Percentiles rank a stretch among this genome's conserved stretches.
phyloP scores from a whole-genome alignment of 164 flowering plant species.

The Akebia trifoliata region DNA sequence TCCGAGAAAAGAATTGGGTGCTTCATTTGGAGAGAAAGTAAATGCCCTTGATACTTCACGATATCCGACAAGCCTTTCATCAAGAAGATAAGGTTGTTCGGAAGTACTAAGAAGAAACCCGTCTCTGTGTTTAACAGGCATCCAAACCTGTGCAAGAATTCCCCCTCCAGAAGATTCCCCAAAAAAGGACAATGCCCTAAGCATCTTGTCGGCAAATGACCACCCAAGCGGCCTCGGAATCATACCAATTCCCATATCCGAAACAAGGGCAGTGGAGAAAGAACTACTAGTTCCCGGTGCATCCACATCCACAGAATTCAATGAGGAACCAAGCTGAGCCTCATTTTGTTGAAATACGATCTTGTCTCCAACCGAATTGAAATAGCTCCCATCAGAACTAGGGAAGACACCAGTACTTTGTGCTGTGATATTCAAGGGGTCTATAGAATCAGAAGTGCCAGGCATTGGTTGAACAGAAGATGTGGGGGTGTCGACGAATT shows the following conservation, averaged over 20 bases:
- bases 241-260: constrained; percentile 15
- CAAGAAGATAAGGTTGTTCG: constrained; percentile 80
- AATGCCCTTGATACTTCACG: constrained; percentile 75
- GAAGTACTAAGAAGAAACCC: constrained; percentile 51
- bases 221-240: constrained; percentile 38
- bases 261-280: neutral
- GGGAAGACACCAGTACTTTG: constrained; percentile 33
- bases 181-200: constrained; percentile 52
- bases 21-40: constrained; percentile 53
- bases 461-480: constrained; percentile 21
- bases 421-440: too few species aligned
- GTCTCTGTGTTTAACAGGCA: constrained; percentile 58
- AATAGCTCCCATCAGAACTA: constrained; percentile 16
- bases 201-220: constrained; percentile 73
- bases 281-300: constrained; percentile 10
- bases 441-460: constrained; percentile 22
- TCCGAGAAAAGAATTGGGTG: constrained; percentile 45
- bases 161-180: constrained; percentile 61
- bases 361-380: constrained; percentile 28
- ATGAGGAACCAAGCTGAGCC: constrained; percentile 14
- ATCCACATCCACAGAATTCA: constrained; percentile 21
- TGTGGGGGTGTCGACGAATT: neutral
- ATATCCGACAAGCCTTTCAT: constrained; percentile 61
- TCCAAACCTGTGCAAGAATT: constrained; percentile 85
- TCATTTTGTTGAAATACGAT: constrained; percentile 17